Conservation (phyloP, 306 rosid species). For the Dryas alaskensis region DNA sequence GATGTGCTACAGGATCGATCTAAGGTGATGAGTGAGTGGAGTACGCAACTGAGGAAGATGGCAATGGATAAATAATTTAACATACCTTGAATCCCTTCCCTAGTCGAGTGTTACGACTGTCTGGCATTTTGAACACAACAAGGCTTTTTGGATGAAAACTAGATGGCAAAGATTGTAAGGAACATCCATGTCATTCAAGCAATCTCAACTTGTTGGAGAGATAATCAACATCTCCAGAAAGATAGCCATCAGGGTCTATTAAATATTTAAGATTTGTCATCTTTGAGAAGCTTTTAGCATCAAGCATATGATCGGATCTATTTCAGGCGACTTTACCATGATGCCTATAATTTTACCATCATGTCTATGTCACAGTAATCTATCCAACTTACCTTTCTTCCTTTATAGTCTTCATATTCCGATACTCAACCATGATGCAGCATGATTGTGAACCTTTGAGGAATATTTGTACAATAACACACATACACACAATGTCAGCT, state of each 20-base stretch:
- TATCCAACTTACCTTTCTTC: too few relatives aligned
- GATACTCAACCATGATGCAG: too few relatives aligned
- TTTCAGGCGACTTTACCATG: background rate
- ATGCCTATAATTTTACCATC: background rate
- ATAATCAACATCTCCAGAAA: constrained; percentile 4
- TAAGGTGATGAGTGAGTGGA: too few relatives aligned
- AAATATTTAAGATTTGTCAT: constrained; percentile 33
- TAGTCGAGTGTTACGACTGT: constrained; percentile 19
- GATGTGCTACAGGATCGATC: too few relatives aligned
- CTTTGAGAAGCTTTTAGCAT: constrained; percentile 13
- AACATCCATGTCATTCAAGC: constrained; percentile 37
- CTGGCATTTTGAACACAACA: constrained; percentile 23
- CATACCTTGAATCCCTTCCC: constrained; percentile 25
- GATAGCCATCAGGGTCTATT: constrained; percentile 14
- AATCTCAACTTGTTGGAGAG: constrained; percentile 32
- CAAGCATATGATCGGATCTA: constrained; percentile 13
- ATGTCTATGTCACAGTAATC: too few relatives aligned
- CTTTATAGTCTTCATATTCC: too few relatives aligned
- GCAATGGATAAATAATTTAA: background rate
- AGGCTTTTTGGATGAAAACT: constrained; percentile 34
- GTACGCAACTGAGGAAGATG: too few relatives aligned
- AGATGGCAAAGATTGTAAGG: constrained; percentile 27
- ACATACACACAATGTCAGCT: too few relatives aligned
- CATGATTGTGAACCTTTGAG: too few relatives aligned
- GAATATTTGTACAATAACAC: too few relatives aligned